These are phyloP conservation scores for Parastagonospora nodorum DNA, from an alignment of 2,329 filamentous ascomycete genomes.

Conservation along the genomic window DNA sequence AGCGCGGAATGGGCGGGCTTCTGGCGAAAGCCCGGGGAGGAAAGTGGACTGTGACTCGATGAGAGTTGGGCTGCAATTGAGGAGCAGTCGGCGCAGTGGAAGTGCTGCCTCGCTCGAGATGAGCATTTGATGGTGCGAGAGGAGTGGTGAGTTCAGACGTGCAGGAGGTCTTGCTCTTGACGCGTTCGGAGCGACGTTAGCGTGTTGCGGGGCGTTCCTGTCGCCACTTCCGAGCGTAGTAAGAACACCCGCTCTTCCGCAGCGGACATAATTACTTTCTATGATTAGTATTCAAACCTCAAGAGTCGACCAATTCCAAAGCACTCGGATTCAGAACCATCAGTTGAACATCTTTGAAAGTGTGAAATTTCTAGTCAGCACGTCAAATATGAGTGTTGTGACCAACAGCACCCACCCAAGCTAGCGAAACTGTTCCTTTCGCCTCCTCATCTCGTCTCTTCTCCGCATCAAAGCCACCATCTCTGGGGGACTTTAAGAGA, in stretches of 20 bases:
- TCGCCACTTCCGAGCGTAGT: background rate
- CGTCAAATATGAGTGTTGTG: background rate
- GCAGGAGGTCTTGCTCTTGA: too few relatives aligned
- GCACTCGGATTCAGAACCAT: too few relatives aligned
- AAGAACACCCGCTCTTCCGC: background rate
- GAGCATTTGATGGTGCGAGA: too few relatives aligned
- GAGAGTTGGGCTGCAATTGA: background rate
- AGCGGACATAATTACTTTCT: conserved; percentile 3
- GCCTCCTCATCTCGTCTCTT: conserved; percentile 32
- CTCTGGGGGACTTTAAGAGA: conserved; percentile 51
- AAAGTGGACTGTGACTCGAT: conserved; percentile 9
- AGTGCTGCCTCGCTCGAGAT: too few relatives aligned
- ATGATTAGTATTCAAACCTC: conserved; percentile 1
- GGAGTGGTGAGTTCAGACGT: too few relatives aligned
- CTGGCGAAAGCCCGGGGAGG: conserved; percentile 14
- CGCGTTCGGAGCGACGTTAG: background rate
- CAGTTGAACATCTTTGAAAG: background rate
- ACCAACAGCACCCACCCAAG: background rate
- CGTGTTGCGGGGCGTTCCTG: background rate
- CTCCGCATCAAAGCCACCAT: conserved; percentile 38
- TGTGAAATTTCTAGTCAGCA: background rate
- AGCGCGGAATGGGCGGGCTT: conserved; percentile 10
- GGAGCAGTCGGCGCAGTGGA: too few relatives aligned
- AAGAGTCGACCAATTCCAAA: background rate
- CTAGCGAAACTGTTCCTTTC: background rate